Evolutionary conservation across 2,329 filamentous ascomycete genomes (phyloP).

Genomic region (Helotiales sp.): DNA sequence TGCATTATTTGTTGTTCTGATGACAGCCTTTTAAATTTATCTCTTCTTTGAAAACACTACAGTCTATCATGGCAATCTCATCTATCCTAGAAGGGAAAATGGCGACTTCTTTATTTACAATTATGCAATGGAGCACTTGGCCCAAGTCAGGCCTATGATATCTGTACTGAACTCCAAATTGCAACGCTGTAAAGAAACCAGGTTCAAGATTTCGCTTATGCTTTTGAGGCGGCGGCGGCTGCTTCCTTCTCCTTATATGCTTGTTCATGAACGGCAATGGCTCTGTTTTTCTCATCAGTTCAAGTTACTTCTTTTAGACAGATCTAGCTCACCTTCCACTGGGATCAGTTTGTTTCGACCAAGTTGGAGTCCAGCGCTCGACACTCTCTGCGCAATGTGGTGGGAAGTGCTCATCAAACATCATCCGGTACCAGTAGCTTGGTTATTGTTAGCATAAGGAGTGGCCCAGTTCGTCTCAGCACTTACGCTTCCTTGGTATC

Average conservation of each 20-base stretch:
- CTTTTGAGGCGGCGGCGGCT: neutral
- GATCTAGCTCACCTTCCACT: constrained; percentile 59
- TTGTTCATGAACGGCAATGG: constrained; percentile 72
- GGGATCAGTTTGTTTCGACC: constrained; percentile 94
- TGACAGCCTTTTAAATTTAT: neutral
- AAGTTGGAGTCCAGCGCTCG: constrained; percentile 94
- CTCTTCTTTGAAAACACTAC: neutral
- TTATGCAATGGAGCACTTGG: neutral
- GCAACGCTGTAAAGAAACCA: neutral
- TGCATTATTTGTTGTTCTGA: neutral
- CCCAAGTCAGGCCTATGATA: neutral
- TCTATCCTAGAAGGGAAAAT: neutral
- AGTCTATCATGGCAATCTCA: neutral
- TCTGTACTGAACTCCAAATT: neutral
- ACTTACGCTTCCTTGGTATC: constrained; percentile 93
- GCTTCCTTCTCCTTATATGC: constrained; percentile 59
- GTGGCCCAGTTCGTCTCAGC: neutral
- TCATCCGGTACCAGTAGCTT: constrained; percentile 93
- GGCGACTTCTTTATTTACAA: neutral
- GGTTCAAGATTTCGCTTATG: neutral
- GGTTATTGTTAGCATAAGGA: constrained; percentile 10
- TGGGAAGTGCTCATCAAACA: constrained; percentile 99
- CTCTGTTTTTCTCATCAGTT: constrained; percentile 49
- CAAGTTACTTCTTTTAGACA: neutral
- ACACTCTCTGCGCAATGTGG: constrained; percentile 88